phyloP scores from a whole-genome alignment of 2,329 filamentous ascomycete species.

The Cordyceps javanica region DNA sequence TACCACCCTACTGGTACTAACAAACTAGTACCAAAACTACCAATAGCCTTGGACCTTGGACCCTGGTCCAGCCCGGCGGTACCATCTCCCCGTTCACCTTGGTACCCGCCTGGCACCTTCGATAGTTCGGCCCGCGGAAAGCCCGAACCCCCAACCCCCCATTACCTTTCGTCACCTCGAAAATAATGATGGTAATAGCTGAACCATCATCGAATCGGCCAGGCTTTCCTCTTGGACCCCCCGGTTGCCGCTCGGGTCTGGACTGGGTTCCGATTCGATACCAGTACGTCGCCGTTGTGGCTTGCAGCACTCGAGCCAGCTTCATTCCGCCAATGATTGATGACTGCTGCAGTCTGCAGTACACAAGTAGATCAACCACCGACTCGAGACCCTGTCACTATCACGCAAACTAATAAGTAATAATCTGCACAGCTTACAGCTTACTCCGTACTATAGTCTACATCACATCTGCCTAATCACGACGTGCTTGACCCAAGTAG shows the following conservation, averaged over 20 bases:
- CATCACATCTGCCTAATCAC: neutral
- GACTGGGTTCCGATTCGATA: constrained; percentile 3
- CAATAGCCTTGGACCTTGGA: too few species aligned
- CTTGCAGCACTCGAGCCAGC: neutral
- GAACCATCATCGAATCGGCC: neutral
- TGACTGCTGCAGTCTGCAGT: too few species aligned
- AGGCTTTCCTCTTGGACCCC: neutral
- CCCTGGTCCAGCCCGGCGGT: neutral
- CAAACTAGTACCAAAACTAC: too few species aligned
- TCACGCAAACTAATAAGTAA: neutral
- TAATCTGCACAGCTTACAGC: too few species aligned
- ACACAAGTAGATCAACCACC: neutral
- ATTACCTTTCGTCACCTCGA: neutral
- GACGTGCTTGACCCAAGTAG: neutral
- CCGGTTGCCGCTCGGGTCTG: neutral
- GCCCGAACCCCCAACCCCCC: too few species aligned
- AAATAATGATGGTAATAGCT: neutral
- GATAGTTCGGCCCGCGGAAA: neutral
- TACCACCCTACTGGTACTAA: neutral
- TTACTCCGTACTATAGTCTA: too few species aligned
- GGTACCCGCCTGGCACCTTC: neutral
- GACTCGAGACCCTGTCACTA: neutral
- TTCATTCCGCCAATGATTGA: neutral
- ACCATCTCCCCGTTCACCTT: neutral
- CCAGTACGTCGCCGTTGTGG: constrained; percentile 5